Percentiles rank a stretch among this genome's conserved stretches.
phyloP scores from a whole-genome alignment of 164 flowering plant species.

The Amborella trichopoda region DNA sequence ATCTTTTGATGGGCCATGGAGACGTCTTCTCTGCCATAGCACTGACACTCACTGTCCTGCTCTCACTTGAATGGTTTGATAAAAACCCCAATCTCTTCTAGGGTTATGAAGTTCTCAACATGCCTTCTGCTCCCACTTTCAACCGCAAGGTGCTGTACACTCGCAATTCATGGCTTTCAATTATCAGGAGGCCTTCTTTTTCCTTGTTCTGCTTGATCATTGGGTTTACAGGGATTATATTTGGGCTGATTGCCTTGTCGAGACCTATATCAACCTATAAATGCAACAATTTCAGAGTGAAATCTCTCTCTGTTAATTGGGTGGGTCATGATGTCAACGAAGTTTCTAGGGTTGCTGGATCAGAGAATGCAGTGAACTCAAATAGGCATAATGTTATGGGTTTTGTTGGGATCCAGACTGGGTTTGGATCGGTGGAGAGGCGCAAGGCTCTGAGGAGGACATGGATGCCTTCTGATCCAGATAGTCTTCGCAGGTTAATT shows the following conservation, averaged over 20 bases:
- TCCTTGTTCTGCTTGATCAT: constrained; percentile 28
- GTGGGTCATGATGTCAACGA: constrained; percentile 2
- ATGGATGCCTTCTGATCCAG: constrained; percentile 85
- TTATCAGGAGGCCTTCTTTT: constrained; percentile 19
- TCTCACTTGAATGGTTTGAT: no score
- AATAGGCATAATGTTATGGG: constrained; percentile 81
- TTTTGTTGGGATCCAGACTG: constrained; percentile 93
- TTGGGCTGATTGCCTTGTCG: constrained; percentile 27
- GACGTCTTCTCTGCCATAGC: no score
- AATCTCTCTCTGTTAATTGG: constrained; percentile 43
- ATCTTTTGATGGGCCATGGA: no score
- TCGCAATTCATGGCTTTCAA: constrained; percentile 20
- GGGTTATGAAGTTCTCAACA: no score
- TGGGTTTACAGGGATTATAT: constrained; percentile 42
- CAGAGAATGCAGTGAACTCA: constrained; percentile 4
- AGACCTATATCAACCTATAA: constrained; percentile 9
- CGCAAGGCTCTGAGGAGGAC: constrained; percentile 70
- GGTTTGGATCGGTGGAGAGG: constrained; percentile 66
- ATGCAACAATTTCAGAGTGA: constrained; percentile 24
- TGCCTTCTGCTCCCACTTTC: no score
- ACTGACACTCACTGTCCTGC: no score
- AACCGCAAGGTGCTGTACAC: constrained; percentile 36
- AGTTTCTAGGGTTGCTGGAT: not conserved
- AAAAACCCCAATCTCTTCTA: no score
- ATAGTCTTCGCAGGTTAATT: constrained; percentile 63